Evolutionary conservation across 2,329 filamentous ascomycete genomes (phyloP).

Genomic region (Phyllosticta citribraziliensis): DNA sequence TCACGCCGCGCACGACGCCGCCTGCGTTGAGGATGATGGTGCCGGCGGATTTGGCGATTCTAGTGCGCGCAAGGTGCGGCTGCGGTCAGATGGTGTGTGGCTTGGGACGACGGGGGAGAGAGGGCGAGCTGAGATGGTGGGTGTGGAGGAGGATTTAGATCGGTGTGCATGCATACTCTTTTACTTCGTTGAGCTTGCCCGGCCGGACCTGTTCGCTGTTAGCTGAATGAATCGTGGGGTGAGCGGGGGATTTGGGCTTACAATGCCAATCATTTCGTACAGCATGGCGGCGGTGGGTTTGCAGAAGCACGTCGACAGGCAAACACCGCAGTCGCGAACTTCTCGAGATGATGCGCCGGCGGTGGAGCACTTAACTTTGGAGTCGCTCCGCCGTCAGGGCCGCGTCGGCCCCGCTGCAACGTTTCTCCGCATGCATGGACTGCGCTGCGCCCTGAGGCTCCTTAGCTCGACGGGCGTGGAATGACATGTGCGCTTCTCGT

Average conservation of each 20-base stretch:
- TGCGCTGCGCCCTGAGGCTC: not conserved
- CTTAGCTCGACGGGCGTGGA: not conserved
- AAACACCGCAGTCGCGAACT: not conserved
- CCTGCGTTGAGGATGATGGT: constrained; percentile 70
- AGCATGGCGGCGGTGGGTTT: constrained; percentile 51
- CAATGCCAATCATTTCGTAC: constrained; percentile 95
- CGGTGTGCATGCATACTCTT: constrained; percentile 65
- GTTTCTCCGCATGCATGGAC: not conserved
- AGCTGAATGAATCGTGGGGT: not conserved
- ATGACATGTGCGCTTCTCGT: constrained; percentile 2
- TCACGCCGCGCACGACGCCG: constrained; percentile 83
- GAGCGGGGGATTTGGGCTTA: constrained; percentile 38
- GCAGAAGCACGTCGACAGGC: not conserved
- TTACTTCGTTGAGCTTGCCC: constrained; percentile 81
- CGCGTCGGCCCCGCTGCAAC: not conserved
- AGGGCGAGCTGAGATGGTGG: constrained; percentile 7
- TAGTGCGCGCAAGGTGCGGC: constrained; percentile 28
- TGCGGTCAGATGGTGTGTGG: not conserved
- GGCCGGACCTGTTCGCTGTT: constrained; percentile 64
- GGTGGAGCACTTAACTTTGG: not conserved
- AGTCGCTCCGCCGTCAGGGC: not conserved
- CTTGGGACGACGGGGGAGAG: constrained; percentile 6
- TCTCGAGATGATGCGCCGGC: constrained; percentile 1
- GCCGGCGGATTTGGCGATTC: constrained; percentile 80
- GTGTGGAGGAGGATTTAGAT: too few species aligned